These are phyloP conservation scores for Suillus weaverae DNA, from an alignment of 768 basidiomycete genomes.

Conservation along the genomic window DNA sequence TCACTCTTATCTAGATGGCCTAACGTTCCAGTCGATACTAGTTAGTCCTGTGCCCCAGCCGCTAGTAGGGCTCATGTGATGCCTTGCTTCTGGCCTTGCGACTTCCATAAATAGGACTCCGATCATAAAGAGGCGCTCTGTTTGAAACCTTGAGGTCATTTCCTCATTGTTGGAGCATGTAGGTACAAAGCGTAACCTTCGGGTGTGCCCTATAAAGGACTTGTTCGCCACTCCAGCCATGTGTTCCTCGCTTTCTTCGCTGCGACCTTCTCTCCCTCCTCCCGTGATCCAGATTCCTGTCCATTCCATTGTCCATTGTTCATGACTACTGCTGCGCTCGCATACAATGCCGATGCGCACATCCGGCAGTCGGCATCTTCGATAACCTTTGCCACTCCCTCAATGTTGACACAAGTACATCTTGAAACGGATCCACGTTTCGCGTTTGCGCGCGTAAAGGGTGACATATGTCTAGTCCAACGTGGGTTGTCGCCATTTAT, in stretches of 20 bases:
- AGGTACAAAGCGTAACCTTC: slow-evolving; percentile 5
- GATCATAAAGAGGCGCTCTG: neutral
- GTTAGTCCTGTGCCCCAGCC: neutral
- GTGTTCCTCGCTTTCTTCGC: neutral
- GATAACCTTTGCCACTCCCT: slow-evolving; percentile 23
- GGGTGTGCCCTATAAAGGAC: slow-evolving; percentile 4
- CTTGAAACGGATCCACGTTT: slow-evolving; percentile 30
- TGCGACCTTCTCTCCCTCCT: neutral
- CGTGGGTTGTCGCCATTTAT: slow-evolving; percentile 15
- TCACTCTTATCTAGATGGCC: neutral
- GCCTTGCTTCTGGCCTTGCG: neutral
- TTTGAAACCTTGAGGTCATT: slow-evolving; percentile 5
- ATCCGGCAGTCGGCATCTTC: neutral
- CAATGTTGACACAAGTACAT: slow-evolving; percentile 16
- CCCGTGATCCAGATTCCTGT: neutral
- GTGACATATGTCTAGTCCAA: slow-evolving; percentile 31
- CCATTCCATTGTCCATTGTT: neutral
- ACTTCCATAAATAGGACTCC: slow-evolving; percentile 1
- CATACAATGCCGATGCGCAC: neutral
- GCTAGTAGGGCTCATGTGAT: neutral
- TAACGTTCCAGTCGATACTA: neutral
- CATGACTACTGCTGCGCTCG: neutral
- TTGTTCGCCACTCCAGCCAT: neutral
- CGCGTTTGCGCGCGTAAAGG: slow-evolving; percentile 33
- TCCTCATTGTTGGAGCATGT: slow-evolving; percentile 13